Conservation (phyloP, 176 grass and related monocot species). For the Canna indica region DNA sequence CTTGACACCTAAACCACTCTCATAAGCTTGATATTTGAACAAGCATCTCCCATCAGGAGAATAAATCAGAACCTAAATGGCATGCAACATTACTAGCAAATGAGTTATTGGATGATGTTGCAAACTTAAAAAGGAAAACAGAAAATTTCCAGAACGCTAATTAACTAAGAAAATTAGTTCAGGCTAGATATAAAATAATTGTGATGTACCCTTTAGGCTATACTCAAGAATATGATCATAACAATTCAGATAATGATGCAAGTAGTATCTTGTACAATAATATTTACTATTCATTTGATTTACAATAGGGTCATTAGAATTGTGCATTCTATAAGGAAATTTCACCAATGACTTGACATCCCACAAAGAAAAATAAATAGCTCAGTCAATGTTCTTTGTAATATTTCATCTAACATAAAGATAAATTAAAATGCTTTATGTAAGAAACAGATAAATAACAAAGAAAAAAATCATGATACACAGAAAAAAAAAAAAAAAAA, state of each 20-base stretch:
- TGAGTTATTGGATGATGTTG: neutral
- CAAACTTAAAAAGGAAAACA: neutral
- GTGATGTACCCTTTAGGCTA: too few species aligned
- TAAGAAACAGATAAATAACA: neutral
- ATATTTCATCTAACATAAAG: too few species aligned
- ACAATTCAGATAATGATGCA: neutral
- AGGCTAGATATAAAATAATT: too few species aligned
- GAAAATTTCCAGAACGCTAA: neutral
- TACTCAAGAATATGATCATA: neutral
- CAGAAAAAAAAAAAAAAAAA: slow-evolving; percentile 9
- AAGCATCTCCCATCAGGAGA: slow-evolving; percentile 90
- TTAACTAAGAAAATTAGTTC: too few species aligned
- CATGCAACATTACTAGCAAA: slow-evolving; percentile 1
- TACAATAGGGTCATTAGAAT: neutral
- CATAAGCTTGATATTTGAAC: slow-evolving; percentile 84
- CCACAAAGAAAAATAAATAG: too few species aligned
- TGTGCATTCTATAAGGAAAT: neutral
- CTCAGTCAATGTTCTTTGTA: too few species aligned
- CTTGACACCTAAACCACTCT: slow-evolving; percentile 92
- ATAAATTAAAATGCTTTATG: neutral
- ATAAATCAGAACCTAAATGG: slow-evolving; percentile 74
- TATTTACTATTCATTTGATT: neutral
- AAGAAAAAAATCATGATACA: neutral
- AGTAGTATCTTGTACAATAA: neutral
- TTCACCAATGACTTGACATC: neutral